Base-by-base conservation (phyloP, 371 early-diverging fungal genomes). In the Rhizopus delemar region DNA sequence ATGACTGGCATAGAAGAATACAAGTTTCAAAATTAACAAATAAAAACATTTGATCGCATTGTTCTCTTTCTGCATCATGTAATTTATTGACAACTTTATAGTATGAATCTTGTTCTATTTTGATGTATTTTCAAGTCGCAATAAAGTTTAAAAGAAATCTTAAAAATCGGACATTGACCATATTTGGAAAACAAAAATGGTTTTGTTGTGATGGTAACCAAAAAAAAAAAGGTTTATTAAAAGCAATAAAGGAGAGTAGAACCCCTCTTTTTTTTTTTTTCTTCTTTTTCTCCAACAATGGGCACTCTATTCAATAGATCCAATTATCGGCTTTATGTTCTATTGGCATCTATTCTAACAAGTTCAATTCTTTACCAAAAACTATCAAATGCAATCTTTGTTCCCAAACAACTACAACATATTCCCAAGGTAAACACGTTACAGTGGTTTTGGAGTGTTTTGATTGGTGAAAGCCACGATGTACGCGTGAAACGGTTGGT, bases 361-460 rank as follows among this genome's bases (percentile, higher is more conserved):
- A 12, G 48, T 8, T 22, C 29, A 8, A 7, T 9, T 8, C 29
- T 48, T 48, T 22, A 29, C 8, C 48, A 29, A 48, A 48, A 48
- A 28, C 12, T 48, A 28, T 5, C 12, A 51, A 38, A 32, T 4
- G 52, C 35, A 3, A 16, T 62, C 36, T 45, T 65, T 13, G 68
- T 60, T 13, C 73, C 73, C 12, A 56, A 41, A 11, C 31, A 41
- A 2, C 16, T 73, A 9, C 57, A 67, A 8, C 73, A 69, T 57
- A 32, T 73, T 12, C 73, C 67, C 6, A 61, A 62, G 50, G 65
- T 65, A 8, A 65, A 55, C 34, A 56, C 62, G 8, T n/a, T 65
- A 5, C 53, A 12, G 7, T 67, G 65, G 71, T 65, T 71, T 22
- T 57, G 51, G 55, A 65, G 65, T 12, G 45, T 62, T 7, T 9